Base-by-base conservation (phyloP, 176 grass and related monocot species). In the Poa pratensis region DNA sequence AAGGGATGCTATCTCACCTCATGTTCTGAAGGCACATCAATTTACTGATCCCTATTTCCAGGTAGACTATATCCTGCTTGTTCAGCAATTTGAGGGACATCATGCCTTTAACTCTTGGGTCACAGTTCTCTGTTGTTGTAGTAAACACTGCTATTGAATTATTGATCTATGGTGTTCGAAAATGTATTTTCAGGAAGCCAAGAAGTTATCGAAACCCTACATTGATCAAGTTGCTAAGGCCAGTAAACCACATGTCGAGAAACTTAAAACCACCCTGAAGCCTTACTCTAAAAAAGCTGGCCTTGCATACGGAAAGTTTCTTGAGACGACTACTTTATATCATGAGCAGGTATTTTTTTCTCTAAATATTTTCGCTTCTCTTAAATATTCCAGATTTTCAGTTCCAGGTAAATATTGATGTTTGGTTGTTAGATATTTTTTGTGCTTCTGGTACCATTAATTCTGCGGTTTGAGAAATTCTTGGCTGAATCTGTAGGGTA, bases 181-280 rank as follows among this genome's bases (percentile, higher is more conserved):
- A 71, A 12, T 73, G 45, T 75, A 17, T 81, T 74, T 95, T 70
- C 52, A 99, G 96, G 91, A 89, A 50, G 91, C 87, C 18, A 99
- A 92, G 86, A 90, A 92, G 82, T 67, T 90, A 53, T 96, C 91
- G n/a, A 94, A 94, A 87, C 91, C 93, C 15, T 99, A 94, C 23
- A 84, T 99, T 76, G 86, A 99, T 81, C 91, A 94, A 87, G 82
- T 91, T 89, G 91, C 86, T 88, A 85, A 80, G 50, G 74, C 84
- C 73, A 91, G 88, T 78, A 89, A 89, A 85, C 96, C 96, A 32
- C 90, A 96, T 76, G 86, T 96, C 10, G 79, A 96, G 73, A 94
- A 92, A 82, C 78, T 96, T 57, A 87, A 59, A 90, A 89, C 80
- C 83, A 51, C 69, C 34, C 39, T 87, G 23, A 88, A 92, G 73